Evolutionary conservation across 768 basidiomycete genomes (phyloP).

Genomic region (Phlegmacium glaucopus): DNA sequence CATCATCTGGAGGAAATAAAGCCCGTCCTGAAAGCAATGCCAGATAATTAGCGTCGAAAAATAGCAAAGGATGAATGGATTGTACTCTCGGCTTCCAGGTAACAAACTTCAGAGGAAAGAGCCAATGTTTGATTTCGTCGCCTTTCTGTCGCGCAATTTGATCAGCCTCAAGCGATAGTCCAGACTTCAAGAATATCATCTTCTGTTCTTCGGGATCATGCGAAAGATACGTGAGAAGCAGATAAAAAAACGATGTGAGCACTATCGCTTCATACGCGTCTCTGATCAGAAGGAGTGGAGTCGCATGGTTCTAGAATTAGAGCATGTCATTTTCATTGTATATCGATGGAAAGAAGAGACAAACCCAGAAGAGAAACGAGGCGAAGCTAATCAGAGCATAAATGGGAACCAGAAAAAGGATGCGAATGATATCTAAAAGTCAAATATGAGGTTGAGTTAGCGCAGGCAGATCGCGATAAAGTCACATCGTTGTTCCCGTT

Average conservation of each 20-base stretch:
- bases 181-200: constrained; percentile 52
- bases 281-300: constrained; percentile 63
- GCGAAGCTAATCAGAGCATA: constrained; percentile 67
- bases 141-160: constrained; percentile 37
- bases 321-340: not conserved
- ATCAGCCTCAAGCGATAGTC: constrained; percentile 57
- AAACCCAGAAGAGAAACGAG: constrained; percentile 71
- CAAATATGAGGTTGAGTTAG: not conserved
- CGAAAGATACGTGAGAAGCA: constrained; percentile 68
- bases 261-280: constrained; percentile 78
- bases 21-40: constrained; percentile 42
- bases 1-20: constrained; percentile 70
- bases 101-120: constrained; percentile 64
- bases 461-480: not conserved
- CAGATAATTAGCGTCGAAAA: constrained; percentile 2
- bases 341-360: constrained; percentile 6
- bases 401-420: constrained; percentile 76
- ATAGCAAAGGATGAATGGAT: constrained; percentile 1
- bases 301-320: constrained; percentile 54
- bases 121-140: constrained; percentile 53
- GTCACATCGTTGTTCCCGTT: constrained; percentile 67
- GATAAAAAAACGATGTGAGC: constrained; percentile 75
- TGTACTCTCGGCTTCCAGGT: constrained; percentile 59
- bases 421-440: constrained; percentile 59
- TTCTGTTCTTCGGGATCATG: constrained; percentile 60